These are phyloP conservation scores for Cladobotryum mycophilum DNA, from an alignment of 2,329 filamentous ascomycete species.

Conservation along the genomic window DNA sequence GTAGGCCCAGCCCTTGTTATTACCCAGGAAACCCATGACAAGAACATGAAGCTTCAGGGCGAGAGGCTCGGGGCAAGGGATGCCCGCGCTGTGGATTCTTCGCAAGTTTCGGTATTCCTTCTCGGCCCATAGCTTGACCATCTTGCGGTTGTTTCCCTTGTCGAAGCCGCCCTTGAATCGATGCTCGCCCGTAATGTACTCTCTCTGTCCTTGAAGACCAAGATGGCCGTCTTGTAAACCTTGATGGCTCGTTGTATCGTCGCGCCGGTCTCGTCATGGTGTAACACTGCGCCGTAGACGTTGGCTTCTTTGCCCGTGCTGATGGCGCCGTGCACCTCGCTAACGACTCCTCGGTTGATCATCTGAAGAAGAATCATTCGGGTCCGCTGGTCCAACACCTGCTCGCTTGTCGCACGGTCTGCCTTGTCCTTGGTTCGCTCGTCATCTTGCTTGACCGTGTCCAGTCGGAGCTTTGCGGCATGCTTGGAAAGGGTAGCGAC, in stretches of 20 bases:
- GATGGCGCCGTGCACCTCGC: constrained; percentile 88
- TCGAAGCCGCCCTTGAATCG: constrained; percentile 86
- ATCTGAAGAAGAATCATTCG: constrained; percentile 94
- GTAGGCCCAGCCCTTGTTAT: constrained; percentile 78
- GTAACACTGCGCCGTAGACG: constrained; percentile 81
- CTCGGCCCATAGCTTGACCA: constrained; percentile 98
- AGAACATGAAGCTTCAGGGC: constrained; percentile 89
- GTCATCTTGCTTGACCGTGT: constrained; percentile 49
- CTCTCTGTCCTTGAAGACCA: constrained; percentile 96
- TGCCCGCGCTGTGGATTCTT: constrained; percentile 74
- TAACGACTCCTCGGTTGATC: constrained; percentile 85
- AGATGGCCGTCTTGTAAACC: constrained; percentile 96
- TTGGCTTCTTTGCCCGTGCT: constrained; percentile 98
- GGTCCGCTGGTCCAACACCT: constrained; percentile 88
- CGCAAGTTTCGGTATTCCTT: constrained; percentile 96
- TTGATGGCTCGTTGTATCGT: constrained; percentile 82
- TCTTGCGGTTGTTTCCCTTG: constrained; percentile 89
- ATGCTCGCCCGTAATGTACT: constrained; percentile 91
- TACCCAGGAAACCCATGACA: constrained; percentile 89
- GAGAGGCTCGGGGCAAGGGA: constrained; percentile 85
- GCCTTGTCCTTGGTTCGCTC: constrained; percentile 74
- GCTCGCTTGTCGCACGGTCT: constrained; percentile 88
- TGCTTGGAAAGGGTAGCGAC: constrained; percentile 78
- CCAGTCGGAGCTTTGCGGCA: constrained; percentile 77
- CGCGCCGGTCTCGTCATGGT: constrained; percentile 46